Evolutionary conservation across 805 yeast species (phyloP), one percentile per base, ranked within the genome.

Genomic region (Kazachstania martiniae): DNA sequence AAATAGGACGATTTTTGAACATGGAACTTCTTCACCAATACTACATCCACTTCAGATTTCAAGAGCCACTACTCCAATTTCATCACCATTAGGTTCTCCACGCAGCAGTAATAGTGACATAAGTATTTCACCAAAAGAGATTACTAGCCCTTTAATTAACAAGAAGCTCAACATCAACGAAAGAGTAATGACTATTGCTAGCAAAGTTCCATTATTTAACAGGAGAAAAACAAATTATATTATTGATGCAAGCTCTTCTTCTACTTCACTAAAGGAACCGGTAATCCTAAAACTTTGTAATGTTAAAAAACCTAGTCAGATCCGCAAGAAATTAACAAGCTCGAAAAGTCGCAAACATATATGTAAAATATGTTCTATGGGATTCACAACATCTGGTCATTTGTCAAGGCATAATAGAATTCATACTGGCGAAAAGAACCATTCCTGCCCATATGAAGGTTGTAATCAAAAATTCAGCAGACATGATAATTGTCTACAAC

Each of bases 401-500:
- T 64, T 86, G 41, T 93, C 94, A 8, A 69, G 95, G 41, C 96
- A 86, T 56, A 70, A 77, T 40, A 63, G 95, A 29, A 83, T 85
- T 25, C 95, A 87, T 54, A 86, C 95, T 0, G 96, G 96, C 14
- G 95, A 85, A 46, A 70, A 86, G 46, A 85, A 83, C 44, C 91
- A 81, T 53, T 60, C 62, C 14, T 86, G 96, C 58, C 94, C 94
- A 0, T 74, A 68, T 57, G 79, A 78, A 12, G 76, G 77, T 9
- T 86, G 96, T 60, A 68, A 62, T 4, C 89, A 93, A 12, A 62
- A 85, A 30, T 86, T 86, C 49, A 85, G 94, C 31, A 71, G 95
- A 49, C 95, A 85, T 51, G 95, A 86, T 53, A 86, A 86, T 54
- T 86, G 95, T 56, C 80, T 83, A 77, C 95, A 86, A 52, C 95